These are phyloP conservation scores for Naganishia kalamii DNA, from an alignment of 768 basidiomycete species.

Conservation along the genomic window DNA sequence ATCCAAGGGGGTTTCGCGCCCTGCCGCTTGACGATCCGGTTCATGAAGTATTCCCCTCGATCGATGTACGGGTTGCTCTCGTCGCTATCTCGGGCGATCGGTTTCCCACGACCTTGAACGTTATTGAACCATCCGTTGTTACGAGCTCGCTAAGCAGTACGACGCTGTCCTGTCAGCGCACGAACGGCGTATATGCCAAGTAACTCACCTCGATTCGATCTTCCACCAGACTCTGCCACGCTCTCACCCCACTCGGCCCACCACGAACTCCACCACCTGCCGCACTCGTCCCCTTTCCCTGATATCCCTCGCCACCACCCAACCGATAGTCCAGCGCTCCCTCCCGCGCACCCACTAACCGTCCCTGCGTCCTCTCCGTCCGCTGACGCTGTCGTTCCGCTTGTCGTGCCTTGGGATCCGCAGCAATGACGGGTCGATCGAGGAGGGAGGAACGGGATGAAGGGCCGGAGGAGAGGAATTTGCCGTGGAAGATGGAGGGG, in stretches of 20 bases:
- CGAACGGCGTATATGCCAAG: no score
- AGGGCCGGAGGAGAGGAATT: slow-evolving; percentile 30
- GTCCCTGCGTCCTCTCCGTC: slow-evolving; percentile 54
- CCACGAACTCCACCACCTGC: slow-evolving; percentile 36
- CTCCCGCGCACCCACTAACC: slow-evolving; percentile 62
- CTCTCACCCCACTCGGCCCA: slow-evolving; percentile 59
- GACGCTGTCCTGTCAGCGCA: not conserved
- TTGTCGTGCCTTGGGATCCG: slow-evolving; percentile 16
- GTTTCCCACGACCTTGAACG: slow-evolving; percentile 63
- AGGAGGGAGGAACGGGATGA: slow-evolving; percentile 12
- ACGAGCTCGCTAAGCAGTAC: slow-evolving; percentile 55
- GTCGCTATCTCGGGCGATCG: slow-evolving; percentile 50
- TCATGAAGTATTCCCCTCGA: slow-evolving; percentile 76
- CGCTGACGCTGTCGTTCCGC: slow-evolving; percentile 51
- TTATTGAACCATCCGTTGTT: slow-evolving; percentile 63
- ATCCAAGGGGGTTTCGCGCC: slow-evolving; percentile 84
- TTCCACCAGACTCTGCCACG: slow-evolving; percentile 69
- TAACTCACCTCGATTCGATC: slow-evolving; percentile 66
- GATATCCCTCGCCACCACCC: slow-evolving; percentile 49
- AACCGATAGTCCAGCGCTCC: slow-evolving; percentile 70
- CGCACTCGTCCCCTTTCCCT: slow-evolving; percentile 48
- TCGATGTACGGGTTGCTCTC: slow-evolving; percentile 63
- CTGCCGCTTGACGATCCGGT: slow-evolving; percentile 72
- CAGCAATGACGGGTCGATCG: slow-evolving; percentile 15
- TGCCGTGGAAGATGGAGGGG: slow-evolving; percentile 41